These are phyloP conservation scores for Diversispora epigaea DNA, from an alignment of 192 early-diverging fungal genomes.

Conservation along the genomic window DNA sequence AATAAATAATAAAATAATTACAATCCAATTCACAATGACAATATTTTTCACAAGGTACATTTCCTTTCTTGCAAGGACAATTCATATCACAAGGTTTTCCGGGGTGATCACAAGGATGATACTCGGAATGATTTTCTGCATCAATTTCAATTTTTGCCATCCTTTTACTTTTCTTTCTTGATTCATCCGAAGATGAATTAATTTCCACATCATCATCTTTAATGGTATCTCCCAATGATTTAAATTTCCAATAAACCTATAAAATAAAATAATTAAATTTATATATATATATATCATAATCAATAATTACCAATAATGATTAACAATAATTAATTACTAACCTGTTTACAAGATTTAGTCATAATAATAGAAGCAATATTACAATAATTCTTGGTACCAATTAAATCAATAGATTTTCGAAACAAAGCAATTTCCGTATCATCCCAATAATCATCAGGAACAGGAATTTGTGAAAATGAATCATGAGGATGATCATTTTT, in stretches of 20 bases:
- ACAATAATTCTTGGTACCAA: conserved; percentile 29
- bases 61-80: conserved; percentile 25
- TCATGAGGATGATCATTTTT: not conserved
- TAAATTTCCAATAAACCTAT: conserved; percentile 14
- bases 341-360: conserved; percentile 30
- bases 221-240: not conserved
- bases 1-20: not conserved
- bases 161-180: conserved; percentile 3
- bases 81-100: conserved; percentile 7
- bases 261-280: not conserved
- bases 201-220: not conserved
- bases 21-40: conserved; percentile 30
- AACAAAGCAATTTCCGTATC: conserved; percentile 22
- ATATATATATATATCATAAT: not conserved
- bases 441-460: conserved; percentile 3
- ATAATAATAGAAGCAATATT: conserved; percentile 1
- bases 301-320: too few relatives aligned
- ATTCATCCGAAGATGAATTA: conserved; percentile 30
- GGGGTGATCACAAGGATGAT: conserved; percentile 33
- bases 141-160: conserved; percentile 28
- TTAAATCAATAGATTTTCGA: not conserved
- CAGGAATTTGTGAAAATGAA: too few relatives aligned
- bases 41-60: conserved; percentile 30
- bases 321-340: not conserved
- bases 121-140: conserved; percentile 25